Conservation (phyloP, 768 basidiomycete species). For the Suillus decipiens region DNA sequence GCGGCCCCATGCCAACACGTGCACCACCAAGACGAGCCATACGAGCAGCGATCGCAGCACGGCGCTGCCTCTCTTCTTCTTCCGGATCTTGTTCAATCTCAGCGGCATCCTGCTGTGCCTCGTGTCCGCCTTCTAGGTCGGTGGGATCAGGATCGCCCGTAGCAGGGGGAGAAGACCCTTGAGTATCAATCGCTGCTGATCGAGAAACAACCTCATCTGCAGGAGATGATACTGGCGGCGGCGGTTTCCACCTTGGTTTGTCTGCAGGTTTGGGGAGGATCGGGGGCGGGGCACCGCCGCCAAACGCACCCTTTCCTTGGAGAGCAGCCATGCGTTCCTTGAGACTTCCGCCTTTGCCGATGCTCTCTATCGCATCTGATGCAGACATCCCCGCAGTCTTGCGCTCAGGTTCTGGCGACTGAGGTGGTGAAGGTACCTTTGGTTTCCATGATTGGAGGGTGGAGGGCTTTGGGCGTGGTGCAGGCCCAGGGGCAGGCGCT, state of each 20-base stretch:
- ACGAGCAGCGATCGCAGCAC: conserved; percentile 86
- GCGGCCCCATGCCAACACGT: conserved; percentile 76
- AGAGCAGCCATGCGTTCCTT: conserved; percentile 96
- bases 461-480: conserved; percentile 65
- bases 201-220: conserved; percentile 36
- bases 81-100: conserved; percentile 49
- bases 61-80: conserved; percentile 70
- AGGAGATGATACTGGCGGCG: conserved; percentile 52
- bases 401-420: conserved; percentile 31
- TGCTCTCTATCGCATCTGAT: conserved; percentile 86
- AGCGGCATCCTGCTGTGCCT: conserved; percentile 11
- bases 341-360: conserved; percentile 75
- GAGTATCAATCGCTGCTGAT: conserved; percentile 24
- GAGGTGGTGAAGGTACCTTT: conserved; percentile 47
- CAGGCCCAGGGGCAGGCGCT: conserved; percentile 34
- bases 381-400: conserved; percentile 64
- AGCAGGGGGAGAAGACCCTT: conserved; percentile 38
- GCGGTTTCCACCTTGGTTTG: conserved; percentile 87
- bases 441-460: conserved; percentile 71
- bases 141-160: conserved; percentile 31
- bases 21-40: conserved; percentile 93
- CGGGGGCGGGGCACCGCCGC: conserved; percentile 48
- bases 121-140: conserved; percentile 21
- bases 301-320: conserved; percentile 82
- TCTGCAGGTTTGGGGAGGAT: conserved; percentile 61